These are phyloP conservation scores for Corynespora cassiicola DNA, from an alignment of 2,329 filamentous ascomycete genomes.

Conservation along the genomic window DNA sequence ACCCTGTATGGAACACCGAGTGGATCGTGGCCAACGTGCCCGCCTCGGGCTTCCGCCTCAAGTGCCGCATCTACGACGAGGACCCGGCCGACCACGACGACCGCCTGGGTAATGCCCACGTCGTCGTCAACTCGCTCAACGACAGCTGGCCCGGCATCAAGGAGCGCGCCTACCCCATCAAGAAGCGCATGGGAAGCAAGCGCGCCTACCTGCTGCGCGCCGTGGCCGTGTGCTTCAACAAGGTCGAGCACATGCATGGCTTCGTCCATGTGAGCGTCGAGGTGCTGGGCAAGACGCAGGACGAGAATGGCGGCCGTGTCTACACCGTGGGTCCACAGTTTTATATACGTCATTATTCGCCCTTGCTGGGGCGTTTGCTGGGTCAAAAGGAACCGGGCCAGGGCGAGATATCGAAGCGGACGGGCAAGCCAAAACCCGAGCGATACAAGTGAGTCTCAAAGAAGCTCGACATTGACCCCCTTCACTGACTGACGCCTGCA, in stretches of 20 bases:
- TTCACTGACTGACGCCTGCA: constrained; percentile 50
- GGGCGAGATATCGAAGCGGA: constrained; percentile 40
- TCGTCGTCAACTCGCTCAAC: constrained; percentile 66
- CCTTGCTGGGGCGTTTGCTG: constrained; percentile 82
- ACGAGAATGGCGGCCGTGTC: constrained; percentile 67
- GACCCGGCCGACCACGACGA: constrained; percentile 87
- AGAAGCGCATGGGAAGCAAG: constrained; percentile 87
- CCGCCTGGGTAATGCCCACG: constrained; percentile 82
- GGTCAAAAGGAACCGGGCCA: constrained; percentile 64
- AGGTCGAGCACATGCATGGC: constrained; percentile 71
- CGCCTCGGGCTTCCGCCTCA: constrained; percentile 78
- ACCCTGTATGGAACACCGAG: constrained; percentile 82
- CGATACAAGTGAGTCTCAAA: constrained; percentile 75
- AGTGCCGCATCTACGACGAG: constrained; percentile 88
- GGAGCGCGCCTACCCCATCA: constrained; percentile 71
- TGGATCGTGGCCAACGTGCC: constrained; percentile 93
- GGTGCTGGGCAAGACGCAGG: constrained; percentile 76
- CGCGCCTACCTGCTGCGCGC: constrained; percentile 80
- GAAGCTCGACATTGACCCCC: neutral
- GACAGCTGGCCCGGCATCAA: constrained; percentile 74
- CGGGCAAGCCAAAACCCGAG: constrained; percentile 59
- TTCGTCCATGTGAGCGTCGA: constrained; percentile 75
- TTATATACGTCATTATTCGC: constrained; percentile 86
- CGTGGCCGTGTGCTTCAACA: constrained; percentile 67
- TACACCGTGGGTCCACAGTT: constrained; percentile 80